Percentiles rank a stretch among this genome's conserved stretches.
Evolutionary conservation across 164 flowering plant genomes (phyloP).

Genomic region (Chimonanthus salicifolius): DNA sequence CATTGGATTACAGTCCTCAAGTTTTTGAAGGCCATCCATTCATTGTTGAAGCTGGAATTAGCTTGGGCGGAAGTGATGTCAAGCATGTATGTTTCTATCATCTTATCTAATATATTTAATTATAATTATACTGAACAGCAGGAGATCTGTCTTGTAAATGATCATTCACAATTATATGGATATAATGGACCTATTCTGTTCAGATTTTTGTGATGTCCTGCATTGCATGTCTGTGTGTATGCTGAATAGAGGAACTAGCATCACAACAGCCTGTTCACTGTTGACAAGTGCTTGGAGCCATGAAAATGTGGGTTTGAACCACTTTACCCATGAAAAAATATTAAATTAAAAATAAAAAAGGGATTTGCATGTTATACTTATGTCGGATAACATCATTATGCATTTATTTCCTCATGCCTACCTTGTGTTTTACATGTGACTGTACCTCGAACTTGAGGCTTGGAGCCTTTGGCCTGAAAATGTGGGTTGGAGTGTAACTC

Average conservation of each 20-base stretch:
- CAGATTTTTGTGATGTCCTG: neutral
- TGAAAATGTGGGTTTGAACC: neutral
- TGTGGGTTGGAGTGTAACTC: too few species aligned
- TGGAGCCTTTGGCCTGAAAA: too few species aligned
- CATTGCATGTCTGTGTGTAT: neutral
- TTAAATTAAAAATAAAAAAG: too few species aligned
- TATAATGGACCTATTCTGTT: neutral
- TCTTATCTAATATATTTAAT: neutral
- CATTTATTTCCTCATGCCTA: too few species aligned
- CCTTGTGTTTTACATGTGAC: too few species aligned
- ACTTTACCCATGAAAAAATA: neutral
- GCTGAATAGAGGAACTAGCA: neutral
- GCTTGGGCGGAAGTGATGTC: slow-evolving; percentile 97
- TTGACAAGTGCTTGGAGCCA: neutral
- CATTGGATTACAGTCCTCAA: slow-evolving; percentile 58
- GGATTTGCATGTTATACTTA: too few species aligned
- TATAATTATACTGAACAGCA: too few species aligned
- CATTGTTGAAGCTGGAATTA: slow-evolving; percentile 95
- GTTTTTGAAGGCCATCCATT: slow-evolving; percentile 99
- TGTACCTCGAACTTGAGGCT: too few species aligned
- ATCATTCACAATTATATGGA: slow-evolving; percentile 1
- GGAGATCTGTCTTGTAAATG: neutral
- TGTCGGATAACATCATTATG: too few species aligned
- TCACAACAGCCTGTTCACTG: neutral
- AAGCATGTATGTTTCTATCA: slow-evolving; percentile 58